Percentiles rank a stretch among this genome's conserved stretches.
Conservation (phyloP, 495 filamentous ascomycete genomes). For the Penicillium canariense region DNA sequence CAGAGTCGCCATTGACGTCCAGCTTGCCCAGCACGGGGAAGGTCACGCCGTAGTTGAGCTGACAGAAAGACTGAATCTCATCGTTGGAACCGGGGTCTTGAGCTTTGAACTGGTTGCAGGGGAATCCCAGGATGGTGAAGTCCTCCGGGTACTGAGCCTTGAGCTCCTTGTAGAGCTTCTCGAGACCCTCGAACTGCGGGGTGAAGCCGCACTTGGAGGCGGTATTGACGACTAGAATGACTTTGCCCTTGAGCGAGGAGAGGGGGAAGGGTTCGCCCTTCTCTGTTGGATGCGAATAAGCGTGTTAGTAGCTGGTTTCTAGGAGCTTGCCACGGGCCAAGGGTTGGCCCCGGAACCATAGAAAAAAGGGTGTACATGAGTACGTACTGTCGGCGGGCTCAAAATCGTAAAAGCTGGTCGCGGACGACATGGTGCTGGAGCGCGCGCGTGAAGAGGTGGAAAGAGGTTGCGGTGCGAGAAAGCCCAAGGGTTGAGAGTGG, state of each 20-base stretch:
- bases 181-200: conserved; percentile 88
- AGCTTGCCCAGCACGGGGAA: conserved; percentile 92
- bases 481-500: neutral
- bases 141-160: conserved; percentile 64
- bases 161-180: conserved; percentile 83
- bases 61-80: conserved; percentile 89
- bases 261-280: conserved; percentile 71
- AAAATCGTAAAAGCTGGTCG: conserved; percentile 89
- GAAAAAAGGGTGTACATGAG: neutral
- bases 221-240: conserved; percentile 96
- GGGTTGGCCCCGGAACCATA: neutral
- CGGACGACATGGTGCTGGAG: conserved; percentile 71
- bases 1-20: conserved; percentile 85
- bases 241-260: conserved; percentile 73
- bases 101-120: conserved; percentile 93
- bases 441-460: neutral
- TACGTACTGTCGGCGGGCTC: conserved; percentile 75
- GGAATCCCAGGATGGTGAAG: conserved; percentile 90
- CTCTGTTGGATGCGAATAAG: conserved; percentile 49
- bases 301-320: conserved; percentile 17
- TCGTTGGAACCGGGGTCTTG: conserved; percentile 90
- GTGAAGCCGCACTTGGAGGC: conserved; percentile 99
- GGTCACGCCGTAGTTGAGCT: conserved; percentile 89
- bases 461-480: neutral
- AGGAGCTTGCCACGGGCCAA: neutral